These are phyloP conservation scores for Cucurbitaria berberidis DNA, from an alignment of 2,329 filamentous ascomycete species.

Conservation along the genomic window DNA sequence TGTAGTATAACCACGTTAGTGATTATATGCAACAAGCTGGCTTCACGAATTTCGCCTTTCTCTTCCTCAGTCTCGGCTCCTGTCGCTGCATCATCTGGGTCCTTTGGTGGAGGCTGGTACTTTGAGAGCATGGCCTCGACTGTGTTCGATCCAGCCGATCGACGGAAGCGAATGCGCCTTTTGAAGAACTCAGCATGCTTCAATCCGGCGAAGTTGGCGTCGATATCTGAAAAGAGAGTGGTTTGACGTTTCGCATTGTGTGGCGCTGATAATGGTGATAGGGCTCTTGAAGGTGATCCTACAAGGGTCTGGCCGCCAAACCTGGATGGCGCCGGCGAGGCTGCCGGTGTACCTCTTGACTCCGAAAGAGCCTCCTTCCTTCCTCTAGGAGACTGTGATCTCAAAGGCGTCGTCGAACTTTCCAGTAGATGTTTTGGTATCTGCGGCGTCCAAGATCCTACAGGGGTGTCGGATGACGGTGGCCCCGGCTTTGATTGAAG, in stretches of 20 bases:
- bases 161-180: conserved; percentile 44
- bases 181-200: conserved; percentile 43
- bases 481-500: conserved; percentile 33
- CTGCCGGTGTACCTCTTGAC: conserved; percentile 22
- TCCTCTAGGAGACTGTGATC: conserved; percentile 45
- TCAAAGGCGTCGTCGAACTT: conserved; percentile 36
- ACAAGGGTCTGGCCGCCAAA: conserved; percentile 36
- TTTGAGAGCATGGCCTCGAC: conserved; percentile 46
- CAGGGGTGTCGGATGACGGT: conserved; percentile 33
- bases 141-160: conserved; percentile 25
- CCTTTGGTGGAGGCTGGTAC: conserved; percentile 43
- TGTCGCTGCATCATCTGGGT: conserved; percentile 17
- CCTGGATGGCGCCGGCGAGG: conserved; percentile 35
- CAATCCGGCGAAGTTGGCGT: conserved; percentile 39
- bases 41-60: conserved; percentile 46
- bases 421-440: conserved; percentile 46
- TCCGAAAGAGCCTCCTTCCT: conserved; percentile 42
- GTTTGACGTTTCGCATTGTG: conserved; percentile 37
- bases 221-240: conserved; percentile 44
- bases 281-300: conserved; percentile 36
- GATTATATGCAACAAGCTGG: conserved; percentile 56
- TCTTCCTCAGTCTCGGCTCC: conserved; percentile 15
- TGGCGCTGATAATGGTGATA: conserved; percentile 39
- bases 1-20: conserved; percentile 59
- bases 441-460: conserved; percentile 45